Evolutionary conservation across 768 basidiomycete genomes (phyloP).

Genomic region (Lactarius hengduanensis): DNA sequence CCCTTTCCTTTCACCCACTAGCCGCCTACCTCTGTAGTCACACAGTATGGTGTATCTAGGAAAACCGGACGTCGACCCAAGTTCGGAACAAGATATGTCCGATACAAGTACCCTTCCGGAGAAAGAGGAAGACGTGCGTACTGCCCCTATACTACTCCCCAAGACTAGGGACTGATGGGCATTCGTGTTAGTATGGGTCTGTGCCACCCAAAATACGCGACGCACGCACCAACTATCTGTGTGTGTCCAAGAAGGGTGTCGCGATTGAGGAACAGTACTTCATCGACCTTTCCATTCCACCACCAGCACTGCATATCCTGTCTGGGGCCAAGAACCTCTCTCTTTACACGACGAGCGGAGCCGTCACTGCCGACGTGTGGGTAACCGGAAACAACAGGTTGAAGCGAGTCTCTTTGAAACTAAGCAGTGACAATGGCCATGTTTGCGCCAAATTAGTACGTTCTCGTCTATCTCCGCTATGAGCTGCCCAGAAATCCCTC

Average conservation of each 20-base stretch:
- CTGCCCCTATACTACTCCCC: not conserved
- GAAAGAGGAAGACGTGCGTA: not conserved
- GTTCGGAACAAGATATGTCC: not conserved
- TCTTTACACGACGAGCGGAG: slow-evolving; percentile 9
- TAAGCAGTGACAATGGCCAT: not conserved
- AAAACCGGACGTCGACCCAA: not conserved
- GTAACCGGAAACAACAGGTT: not conserved
- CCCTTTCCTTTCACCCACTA: not conserved
- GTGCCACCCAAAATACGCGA: not conserved
- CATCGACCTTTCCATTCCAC: slow-evolving; percentile 10
- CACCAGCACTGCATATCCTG: not conserved
- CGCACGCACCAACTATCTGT: slow-evolving; percentile 6
- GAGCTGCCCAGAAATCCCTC: not conserved
- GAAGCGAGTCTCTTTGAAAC: not conserved
- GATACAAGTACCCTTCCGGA: not conserved
- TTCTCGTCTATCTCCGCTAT: not conserved
- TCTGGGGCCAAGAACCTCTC: slow-evolving; percentile 6
- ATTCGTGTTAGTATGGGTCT: not conserved
- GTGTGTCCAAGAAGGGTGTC: not conserved
- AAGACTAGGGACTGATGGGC: not conserved
- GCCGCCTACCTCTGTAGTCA: not conserved
- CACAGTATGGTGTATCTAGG: not conserved
- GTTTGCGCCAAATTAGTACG: slow-evolving; percentile 14
- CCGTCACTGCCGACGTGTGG: slow-evolving; percentile 12
- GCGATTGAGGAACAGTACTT: not conserved